Evolutionary conservation across 2,329 filamentous ascomycete genomes (phyloP).

Genomic region (Elsinoe australis): DNA sequence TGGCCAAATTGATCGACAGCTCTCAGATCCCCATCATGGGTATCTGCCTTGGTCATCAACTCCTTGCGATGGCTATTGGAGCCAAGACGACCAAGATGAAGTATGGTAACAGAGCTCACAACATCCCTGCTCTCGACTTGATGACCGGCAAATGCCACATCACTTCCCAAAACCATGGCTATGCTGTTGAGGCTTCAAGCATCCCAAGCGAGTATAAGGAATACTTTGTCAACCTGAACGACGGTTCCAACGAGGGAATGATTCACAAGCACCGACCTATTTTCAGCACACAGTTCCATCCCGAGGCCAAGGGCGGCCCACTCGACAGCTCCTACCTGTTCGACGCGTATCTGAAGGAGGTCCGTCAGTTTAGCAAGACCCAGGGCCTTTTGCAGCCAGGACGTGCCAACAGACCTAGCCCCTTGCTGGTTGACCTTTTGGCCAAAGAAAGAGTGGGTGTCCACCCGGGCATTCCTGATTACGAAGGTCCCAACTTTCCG

Average conservation of each 20-base stretch:
- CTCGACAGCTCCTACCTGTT: conserved; percentile 95
- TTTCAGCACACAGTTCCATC: conserved; percentile 98
- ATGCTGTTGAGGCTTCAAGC: conserved; percentile 80
- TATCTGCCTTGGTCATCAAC: conserved; percentile 95
- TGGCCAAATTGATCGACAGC: conserved; percentile 80
- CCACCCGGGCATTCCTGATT: conserved; percentile 32
- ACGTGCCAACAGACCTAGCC: conserved; percentile 79
- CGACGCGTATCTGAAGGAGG: conserved; percentile 88
- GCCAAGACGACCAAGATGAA: conserved; percentile 94
- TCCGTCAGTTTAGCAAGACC: conserved; percentile 79
- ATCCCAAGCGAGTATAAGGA: conserved; percentile 86
- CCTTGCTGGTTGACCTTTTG: conserved; percentile 81
- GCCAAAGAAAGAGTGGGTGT: conserved; percentile 94
- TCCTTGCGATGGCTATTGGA: conserved; percentile 81
- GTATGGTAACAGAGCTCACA: conserved; percentile 98
- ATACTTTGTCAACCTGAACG: conserved; percentile 97
- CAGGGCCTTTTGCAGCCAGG: conserved; percentile 61
- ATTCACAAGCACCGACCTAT: conserved; percentile 94
- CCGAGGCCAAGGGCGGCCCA: conserved; percentile 93
- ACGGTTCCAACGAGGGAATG: conserved; percentile 95
- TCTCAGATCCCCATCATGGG: conserved; percentile 92
- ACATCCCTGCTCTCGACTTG: conserved; percentile 90
- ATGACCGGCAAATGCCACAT: conserved; percentile 98
- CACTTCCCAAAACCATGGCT: conserved; percentile 96
- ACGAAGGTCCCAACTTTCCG: conserved; percentile 17